Evolutionary conservation across 1,284 basidiomycete genomes (phyloP).

Genomic region (Moesziomyces sp.): DNA sequence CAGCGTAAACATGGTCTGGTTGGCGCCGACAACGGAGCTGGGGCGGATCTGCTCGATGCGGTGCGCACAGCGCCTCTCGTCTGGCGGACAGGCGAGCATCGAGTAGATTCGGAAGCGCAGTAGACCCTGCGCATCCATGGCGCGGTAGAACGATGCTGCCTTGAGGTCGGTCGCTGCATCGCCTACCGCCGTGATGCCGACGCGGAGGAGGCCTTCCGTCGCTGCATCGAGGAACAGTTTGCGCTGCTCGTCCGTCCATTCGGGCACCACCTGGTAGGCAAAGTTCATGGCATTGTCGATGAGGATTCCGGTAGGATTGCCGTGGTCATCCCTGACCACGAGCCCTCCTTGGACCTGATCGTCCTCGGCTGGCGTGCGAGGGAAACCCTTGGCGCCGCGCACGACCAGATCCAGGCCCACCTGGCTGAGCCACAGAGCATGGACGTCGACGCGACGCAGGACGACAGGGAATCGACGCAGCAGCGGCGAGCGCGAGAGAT

Average conservation of each 20-base stretch:
- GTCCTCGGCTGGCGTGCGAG: constrained; percentile 17
- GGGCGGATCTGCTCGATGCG: constrained; percentile 17
- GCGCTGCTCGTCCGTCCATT: constrained; percentile 69
- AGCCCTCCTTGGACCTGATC: constrained; percentile 78
- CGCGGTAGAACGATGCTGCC: constrained; percentile 38
- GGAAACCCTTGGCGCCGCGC: constrained; percentile 64
- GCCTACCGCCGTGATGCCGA: constrained; percentile 72
- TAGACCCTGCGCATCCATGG: constrained; percentile 28
- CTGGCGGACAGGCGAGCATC: constrained; percentile 48
- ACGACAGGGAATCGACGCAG: constrained; percentile 33
- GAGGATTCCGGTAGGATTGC: constrained; percentile 77
- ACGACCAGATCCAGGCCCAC: constrained; percentile 71
- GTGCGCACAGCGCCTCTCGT: constrained; percentile 31
- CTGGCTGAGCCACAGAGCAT: constrained; percentile 84
- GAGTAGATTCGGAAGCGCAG: constrained; percentile 52
- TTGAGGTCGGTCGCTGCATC: constrained; percentile 53
- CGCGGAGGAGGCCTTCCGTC: constrained; percentile 75
- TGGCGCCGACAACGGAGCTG: not conserved
- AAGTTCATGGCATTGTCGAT: constrained; percentile 65
- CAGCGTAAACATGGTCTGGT: constrained; percentile 22
- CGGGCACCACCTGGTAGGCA: constrained; percentile 51
- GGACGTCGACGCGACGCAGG: constrained; percentile 74
- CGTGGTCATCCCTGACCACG: constrained; percentile 76
- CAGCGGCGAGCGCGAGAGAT: constrained; percentile 71
- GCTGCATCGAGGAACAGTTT: constrained; percentile 76